Evolutionary conservation across 1,139 yeast genomes (phyloP), one percentile per base, ranked within the genome.

Genomic region (Suhomyces wounanorum): DNA sequence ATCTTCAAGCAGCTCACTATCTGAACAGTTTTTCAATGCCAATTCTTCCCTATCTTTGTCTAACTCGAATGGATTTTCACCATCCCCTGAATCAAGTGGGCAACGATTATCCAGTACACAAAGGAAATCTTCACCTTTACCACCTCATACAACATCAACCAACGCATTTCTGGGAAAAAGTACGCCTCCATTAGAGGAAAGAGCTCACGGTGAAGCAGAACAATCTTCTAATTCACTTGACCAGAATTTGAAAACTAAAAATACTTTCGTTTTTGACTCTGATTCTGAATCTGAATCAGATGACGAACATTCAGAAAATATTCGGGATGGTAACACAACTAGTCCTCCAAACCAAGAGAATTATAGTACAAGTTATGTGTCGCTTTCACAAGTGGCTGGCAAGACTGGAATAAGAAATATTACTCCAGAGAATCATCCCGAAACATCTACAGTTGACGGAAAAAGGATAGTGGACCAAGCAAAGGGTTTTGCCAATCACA

Each of bases 371-470:
- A 72, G 75, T 50, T 75, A 73, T 56, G 68, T 71, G 43, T 72
- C 83, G 10, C 65, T 80, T 39, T 78, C 82, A 45, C 81, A 78
- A 55, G 82, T 81, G 21, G 85, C 85, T 2, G 84, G 78, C 11
- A 68, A 63, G 47, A 74, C 65, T 54, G 78, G 78, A 6, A 71
- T 73, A 43, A 59, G 61, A 23, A 65, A 69, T 61, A 77, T 75
- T 13, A 63, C 72, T 18, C 66, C 69, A 6, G 69, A 63, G 16
- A 45, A 45, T 52, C 53, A 25, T 55, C 54, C n/a, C 41, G 54
- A 38, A 30, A 26, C 37, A 3, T 25, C 38, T 8, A 37, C 42
- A 25, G 30, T 39, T 13, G 54, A 49, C 18, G 53, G 53, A 49
- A 55, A 59, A 45, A 62, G 58, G 21, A 54, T 73, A 17, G 73